Conservation (phyloP, 305 asterid genomes). For the Petunia hybrid region DNA sequence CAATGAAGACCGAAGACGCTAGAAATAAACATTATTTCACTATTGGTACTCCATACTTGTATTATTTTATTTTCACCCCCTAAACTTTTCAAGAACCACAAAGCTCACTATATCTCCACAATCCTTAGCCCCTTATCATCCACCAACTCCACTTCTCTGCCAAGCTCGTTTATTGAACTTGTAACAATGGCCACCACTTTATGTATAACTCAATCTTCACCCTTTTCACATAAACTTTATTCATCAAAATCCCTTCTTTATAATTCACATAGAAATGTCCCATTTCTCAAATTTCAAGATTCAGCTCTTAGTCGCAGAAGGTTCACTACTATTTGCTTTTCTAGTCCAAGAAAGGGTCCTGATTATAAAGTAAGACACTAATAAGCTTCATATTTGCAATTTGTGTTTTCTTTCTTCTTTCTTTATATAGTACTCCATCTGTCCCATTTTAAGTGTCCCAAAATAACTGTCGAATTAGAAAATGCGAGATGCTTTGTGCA, state of each 20-base stretch:
- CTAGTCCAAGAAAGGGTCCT: constrained; percentile 27
- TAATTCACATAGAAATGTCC: constrained; percentile 23
- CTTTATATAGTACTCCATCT: neutral
- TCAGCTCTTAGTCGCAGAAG: neutral
- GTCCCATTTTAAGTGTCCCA: neutral
- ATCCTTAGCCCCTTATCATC: constrained; percentile 28
- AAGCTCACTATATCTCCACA: neutral
- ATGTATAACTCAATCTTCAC: constrained; percentile 6
- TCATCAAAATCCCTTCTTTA: neutral
- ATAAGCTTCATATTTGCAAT: neutral
- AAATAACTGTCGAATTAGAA: no score
- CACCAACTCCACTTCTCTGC: constrained; percentile 7
- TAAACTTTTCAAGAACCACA: constrained; percentile 8
- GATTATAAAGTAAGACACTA: constrained; percentile 23
- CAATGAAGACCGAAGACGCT: neutral
- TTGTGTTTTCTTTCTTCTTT: neutral
- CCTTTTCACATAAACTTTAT: constrained; percentile 20
- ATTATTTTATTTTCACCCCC: neutral
- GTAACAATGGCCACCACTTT: constrained; percentile 28
- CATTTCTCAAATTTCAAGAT: constrained; percentile 32
- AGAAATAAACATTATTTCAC: neutral
- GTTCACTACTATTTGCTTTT: constrained; percentile 28
- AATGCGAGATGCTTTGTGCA: no score
- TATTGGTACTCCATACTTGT: neutral
- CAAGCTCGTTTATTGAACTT: constrained; percentile 3